Evolutionary conservation across 2,329 filamentous ascomycete genomes (phyloP).

Genomic region (Cladophialophora exuberans): DNA sequence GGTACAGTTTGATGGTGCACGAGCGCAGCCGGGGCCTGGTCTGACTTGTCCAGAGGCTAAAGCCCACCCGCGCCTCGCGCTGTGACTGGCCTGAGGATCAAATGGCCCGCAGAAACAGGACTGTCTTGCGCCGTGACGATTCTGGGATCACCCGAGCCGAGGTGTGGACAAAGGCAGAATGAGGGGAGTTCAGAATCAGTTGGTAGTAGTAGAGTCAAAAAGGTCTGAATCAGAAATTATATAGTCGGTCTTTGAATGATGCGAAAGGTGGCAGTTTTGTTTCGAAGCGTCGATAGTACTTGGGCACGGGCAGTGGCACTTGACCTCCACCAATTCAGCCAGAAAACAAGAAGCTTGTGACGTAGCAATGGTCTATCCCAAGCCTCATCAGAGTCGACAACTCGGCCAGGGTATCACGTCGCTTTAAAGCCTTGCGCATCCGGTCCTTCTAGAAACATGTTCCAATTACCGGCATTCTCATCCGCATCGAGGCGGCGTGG

Average conservation of each 20-base stretch:
- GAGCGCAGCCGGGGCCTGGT: conserved; percentile 8
- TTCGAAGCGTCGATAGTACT: no score
- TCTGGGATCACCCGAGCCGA: conserved; percentile 10
- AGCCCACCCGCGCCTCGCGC: not conserved
- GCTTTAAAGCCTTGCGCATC: not conserved
- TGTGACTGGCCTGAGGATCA: conserved; percentile 7
- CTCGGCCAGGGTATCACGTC: not conserved
- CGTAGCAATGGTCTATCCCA: conserved; percentile 2
- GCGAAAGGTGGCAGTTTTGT: no score
- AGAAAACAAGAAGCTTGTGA: conserved; percentile 4
- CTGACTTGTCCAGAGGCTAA: conserved; percentile 14
- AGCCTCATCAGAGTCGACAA: not conserved
- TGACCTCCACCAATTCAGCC: conserved; percentile 1
- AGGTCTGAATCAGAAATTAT: conserved; percentile 5
- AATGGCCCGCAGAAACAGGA: not conserved
- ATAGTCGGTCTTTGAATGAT: no score
- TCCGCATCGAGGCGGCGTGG: conserved; percentile 3
- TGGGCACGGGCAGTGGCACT: conserved; percentile 8
- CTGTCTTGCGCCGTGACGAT: conserved; percentile 6
- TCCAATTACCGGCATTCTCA: conserved; percentile 4
- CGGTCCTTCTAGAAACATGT: conserved; percentile 7
- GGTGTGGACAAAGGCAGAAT: no score
- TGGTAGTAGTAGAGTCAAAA: conserved; percentile 4
- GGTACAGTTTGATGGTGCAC: no score
- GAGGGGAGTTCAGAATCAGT: no score